A percentile compares a stretch with the other conserved stretches of the same genome.
These are phyloP conservation scores for Termitomyces sp. DNA, from an alignment of 768 basidiomycete genomes.

Conservation along the genomic window DNA sequence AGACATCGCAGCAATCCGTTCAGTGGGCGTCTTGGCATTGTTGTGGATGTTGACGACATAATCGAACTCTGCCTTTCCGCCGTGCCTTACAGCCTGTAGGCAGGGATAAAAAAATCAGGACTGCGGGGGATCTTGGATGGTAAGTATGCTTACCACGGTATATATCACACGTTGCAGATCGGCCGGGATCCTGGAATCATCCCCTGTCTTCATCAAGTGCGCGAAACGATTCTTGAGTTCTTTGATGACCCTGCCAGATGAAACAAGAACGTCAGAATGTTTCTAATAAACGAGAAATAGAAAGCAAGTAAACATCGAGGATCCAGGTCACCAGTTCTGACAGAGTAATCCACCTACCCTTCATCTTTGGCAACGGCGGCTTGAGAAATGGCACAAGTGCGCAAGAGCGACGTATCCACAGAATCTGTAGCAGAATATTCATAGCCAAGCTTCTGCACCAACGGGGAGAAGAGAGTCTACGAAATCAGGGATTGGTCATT, in stretches of 20 bases:
- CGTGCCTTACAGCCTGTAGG: conserved; percentile 64
- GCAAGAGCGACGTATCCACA: conserved; percentile 63
- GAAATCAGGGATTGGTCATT: conserved; percentile 3
- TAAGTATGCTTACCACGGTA: conserved; percentile 41
- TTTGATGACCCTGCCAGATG: conserved; percentile 56
- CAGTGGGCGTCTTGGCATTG: conserved; percentile 70
- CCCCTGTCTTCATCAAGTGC: conserved; percentile 64
- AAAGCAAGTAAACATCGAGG: not conserved
- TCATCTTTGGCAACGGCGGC: conserved; percentile 31
- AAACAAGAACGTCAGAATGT: not conserved
- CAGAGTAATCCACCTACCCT: conserved; percentile 15
- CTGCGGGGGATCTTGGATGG: not conserved
- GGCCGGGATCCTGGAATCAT: conserved; percentile 74
- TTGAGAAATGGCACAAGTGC: conserved; percentile 67
- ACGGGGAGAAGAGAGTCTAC: conserved; percentile 65
- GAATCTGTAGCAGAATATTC: conserved; percentile 66
- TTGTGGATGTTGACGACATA: conserved; percentile 65
- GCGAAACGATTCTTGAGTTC: conserved; percentile 72
- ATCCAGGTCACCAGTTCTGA: not conserved
- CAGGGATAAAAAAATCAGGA: conserved; percentile 2
- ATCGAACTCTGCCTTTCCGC: conserved; percentile 73
- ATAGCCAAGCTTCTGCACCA: conserved; percentile 78
- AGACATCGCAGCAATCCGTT: conserved; percentile 69
- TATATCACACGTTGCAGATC: conserved; percentile 68
- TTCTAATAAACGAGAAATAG: not conserved